Base-by-base conservation (phyloP, 129 eudicot genomes). In the Arctium minus region DNA sequence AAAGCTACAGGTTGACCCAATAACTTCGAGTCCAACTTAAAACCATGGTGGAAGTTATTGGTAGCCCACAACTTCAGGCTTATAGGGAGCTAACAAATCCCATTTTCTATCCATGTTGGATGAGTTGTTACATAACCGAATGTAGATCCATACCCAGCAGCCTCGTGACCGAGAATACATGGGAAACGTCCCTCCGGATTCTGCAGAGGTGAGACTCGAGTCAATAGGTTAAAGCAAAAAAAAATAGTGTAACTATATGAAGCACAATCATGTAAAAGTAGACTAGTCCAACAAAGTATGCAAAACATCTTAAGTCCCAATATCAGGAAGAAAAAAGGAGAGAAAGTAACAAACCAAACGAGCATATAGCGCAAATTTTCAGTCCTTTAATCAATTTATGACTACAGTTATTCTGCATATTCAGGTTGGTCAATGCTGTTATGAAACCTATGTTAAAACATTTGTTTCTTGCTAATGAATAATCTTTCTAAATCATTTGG, bases 121-220 rank as follows among this genome's bases (percentile, higher is more conserved):
- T 22, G 27, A 22, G 27, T 22, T 22, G 27, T 22, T 22, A 22
- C 27, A 22, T 18, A 4, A 60, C 33, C 15, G 10, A 80, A 8
- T 1, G 12, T 3, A 9, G 73, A 74, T 73, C 74, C 88, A 37
- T 86, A 92, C 95, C 99, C 99, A 3, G 99, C 98, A 86, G 98
- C 99, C 84, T 96, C 99, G 50, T 96, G 99, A 82, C 99, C 99
- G 80, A 93, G 98, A 86, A 96, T 89, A 76, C 99, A 96, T 2
- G 99, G 99, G 83, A 96, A 96, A 60, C 93, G 97, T 81, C 99
- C 99, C 84, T 96, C 98, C 5, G 99, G 99, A 83, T 96, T 98
- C 99, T 96, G 77, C 70, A 86, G 56, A n/a, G 50, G 44, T 60
- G 50, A 46, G 29, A 37, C 18, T 81, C 10, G 30, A 72, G 13